phyloP scores from a whole-genome alignment of 306 rosid genomes.

The Spatholobus suberectus region DNA sequence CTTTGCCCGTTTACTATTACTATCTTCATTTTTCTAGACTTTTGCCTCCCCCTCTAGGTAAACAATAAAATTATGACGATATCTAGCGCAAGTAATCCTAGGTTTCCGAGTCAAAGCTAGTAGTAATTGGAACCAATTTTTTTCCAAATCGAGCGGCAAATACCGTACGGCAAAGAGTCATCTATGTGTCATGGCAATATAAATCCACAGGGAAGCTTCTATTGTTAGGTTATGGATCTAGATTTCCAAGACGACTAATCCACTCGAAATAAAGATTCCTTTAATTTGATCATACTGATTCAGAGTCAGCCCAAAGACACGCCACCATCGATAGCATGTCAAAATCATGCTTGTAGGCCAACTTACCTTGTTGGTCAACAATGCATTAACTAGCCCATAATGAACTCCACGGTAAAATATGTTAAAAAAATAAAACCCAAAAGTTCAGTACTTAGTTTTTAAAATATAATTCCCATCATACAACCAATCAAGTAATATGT shows the following conservation, averaged over 20 bases:
- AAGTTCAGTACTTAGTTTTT: background rate
- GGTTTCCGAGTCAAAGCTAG: constrained; percentile 5
- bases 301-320: constrained; percentile 8
- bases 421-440: background rate
- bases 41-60: background rate
- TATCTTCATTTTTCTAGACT: background rate
- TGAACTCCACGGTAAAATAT: constrained; percentile 13
- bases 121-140: background rate
- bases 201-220: constrained; percentile 3
- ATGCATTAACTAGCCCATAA: background rate
- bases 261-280: background rate
- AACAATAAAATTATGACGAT: background rate
- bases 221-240: constrained; percentile 2
- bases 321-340: constrained; percentile 1
- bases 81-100: constrained; percentile 10
- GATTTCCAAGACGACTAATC: background rate
- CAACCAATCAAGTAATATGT: too few species aligned
- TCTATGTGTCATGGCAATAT: background rate
- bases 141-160: constrained; percentile 18
- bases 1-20: background rate
- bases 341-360: constrained; percentile 36
- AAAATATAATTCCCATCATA: background rate
- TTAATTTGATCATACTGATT: background rate
- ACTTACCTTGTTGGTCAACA: background rate
- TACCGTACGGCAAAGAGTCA: constrained; percentile 13